phyloP scores from a whole-genome alignment of 108 stramenopile genomes.

The Skeletonema tropicum region DNA sequence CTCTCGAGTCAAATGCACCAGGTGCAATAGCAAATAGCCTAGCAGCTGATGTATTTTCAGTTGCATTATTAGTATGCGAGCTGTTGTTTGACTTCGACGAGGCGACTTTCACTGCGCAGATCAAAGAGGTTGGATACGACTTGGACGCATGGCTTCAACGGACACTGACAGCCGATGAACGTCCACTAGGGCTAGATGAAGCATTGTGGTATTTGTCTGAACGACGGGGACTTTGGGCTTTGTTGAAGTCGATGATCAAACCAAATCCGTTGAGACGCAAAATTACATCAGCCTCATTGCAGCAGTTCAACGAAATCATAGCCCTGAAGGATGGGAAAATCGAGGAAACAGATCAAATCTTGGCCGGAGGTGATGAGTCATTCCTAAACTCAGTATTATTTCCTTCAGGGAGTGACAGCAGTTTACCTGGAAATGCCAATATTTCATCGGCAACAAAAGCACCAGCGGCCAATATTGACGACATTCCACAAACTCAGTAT shows the following conservation, averaged over 20 bases:
- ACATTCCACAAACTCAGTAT: conserved; percentile 5
- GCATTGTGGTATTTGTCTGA: conserved; percentile 68
- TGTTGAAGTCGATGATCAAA: conserved; percentile 63
- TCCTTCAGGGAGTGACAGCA: conserved; percentile 31
- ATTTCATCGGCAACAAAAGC: neutral
- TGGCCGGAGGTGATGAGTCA: conserved; percentile 45
- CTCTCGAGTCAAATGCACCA: conserved; percentile 71
- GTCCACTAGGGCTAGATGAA: conserved; percentile 57
- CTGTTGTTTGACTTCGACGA: conserved; percentile 74
- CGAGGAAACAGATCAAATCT: conserved; percentile 30
- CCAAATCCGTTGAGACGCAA: conserved; percentile 62
- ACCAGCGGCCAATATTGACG: neutral
- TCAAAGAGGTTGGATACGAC: conserved; percentile 66
- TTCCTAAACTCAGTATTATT: conserved; percentile 65
- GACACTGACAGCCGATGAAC: conserved; percentile 46
- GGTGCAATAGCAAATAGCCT: conserved; percentile 61
- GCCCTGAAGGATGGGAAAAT: conserved; percentile 19
- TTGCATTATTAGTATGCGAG: conserved; percentile 70
- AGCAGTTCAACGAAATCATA: conserved; percentile 51
- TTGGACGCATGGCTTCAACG: conserved; percentile 71
- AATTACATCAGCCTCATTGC: conserved; percentile 50
- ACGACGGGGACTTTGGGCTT: conserved; percentile 73
- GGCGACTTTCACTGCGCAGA: conserved; percentile 63
- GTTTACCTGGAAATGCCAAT: neutral
- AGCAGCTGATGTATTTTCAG: conserved; percentile 70